phyloP scores from a whole-genome alignment of 1,139 yeast species.

The Blastobotrys serpentis region DNA sequence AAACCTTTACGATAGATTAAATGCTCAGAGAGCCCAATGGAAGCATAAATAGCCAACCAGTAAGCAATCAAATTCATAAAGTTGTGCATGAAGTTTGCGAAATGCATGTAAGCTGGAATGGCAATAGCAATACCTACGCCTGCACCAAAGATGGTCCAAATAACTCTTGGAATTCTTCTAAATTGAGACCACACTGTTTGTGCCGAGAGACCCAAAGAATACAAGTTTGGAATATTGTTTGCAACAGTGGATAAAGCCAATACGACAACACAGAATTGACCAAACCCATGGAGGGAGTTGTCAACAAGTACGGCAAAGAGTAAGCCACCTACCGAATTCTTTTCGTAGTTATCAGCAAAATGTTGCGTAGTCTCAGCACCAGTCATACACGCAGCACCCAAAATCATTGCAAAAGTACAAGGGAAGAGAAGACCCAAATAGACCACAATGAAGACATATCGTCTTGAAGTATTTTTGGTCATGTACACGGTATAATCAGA shows the following conservation, averaged over 20 bases:
- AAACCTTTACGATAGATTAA: slow-evolving; percentile 62
- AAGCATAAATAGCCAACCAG: slow-evolving; percentile 83
- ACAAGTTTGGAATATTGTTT: slow-evolving; percentile 90
- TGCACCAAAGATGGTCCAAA: slow-evolving; percentile 79
- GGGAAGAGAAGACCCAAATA: slow-evolving; percentile 65
- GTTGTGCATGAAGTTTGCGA: slow-evolving; percentile 69
- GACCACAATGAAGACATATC: slow-evolving; percentile 63
- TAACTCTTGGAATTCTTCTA: slow-evolving; percentile 69
- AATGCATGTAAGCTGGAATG: slow-evolving; percentile 80
- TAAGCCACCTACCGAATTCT: slow-evolving; percentile 74
- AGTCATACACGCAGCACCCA: slow-evolving; percentile 87
- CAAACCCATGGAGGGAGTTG: slow-evolving; percentile 81
- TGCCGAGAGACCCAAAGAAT: slow-evolving; percentile 80
- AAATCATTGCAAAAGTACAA: slow-evolving; percentile 65
- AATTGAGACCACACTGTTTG: slow-evolving; percentile 79
- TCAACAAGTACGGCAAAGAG: slow-evolving; percentile 73
- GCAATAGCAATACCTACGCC: slow-evolving; percentile 77
- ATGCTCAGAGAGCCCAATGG: slow-evolving; percentile 73
- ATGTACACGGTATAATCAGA: slow-evolving; percentile 91
- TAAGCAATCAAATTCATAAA: slow-evolving; percentile 90
- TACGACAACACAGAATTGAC: slow-evolving; percentile 83
- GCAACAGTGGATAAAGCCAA: slow-evolving; percentile 82
- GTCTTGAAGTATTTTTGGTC: slow-evolving; percentile 57
- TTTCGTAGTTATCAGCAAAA: slow-evolving; percentile 54
- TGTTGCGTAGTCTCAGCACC: slow-evolving; percentile 46